phyloP scores from a whole-genome alignment of 2,329 filamentous ascomycete species.

The Didymella arachidicola region DNA sequence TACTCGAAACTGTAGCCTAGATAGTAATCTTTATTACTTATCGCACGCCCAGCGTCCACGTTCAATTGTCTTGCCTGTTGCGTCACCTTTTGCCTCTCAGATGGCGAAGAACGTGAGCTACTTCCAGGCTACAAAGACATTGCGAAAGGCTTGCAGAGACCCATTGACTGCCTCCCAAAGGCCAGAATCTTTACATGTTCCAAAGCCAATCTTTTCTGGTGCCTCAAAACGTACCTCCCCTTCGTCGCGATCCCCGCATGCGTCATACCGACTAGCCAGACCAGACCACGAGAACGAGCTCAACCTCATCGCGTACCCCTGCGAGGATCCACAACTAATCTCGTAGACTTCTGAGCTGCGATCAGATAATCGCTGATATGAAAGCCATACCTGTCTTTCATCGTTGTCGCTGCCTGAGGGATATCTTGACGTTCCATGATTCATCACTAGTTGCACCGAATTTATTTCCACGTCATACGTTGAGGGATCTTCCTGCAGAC shows the following conservation, averaged over 20 bases:
- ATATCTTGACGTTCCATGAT: background rate
- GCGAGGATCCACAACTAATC: constrained; percentile 1
- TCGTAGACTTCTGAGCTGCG: constrained; percentile 2
- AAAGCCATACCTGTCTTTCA: background rate
- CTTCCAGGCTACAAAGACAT: too few species aligned
- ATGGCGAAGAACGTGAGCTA: too few species aligned
- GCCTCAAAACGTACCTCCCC: background rate
- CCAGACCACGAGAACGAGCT: background rate
- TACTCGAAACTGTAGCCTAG: constrained; percentile 8
- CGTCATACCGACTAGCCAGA: constrained; percentile 7
- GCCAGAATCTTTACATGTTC: too few species aligned
- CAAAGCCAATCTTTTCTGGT: too few species aligned
- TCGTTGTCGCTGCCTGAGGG: background rate
- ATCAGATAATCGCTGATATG: background rate
- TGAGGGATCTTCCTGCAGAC: background rate
- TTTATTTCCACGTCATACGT: constrained; percentile 5
- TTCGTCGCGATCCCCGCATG: background rate
- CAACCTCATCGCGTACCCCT: constrained; percentile 1
- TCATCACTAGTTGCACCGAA: constrained; percentile 3
- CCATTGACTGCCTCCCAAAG: too few species aligned
- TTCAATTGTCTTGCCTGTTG: background rate
- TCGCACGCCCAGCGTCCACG: background rate
- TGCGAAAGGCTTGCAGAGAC: too few species aligned
- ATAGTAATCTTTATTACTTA: constrained; percentile 11
- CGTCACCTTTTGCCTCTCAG: background rate